Base-by-base conservation (phyloP, 1,139 yeast species). In the Saccharomyces hybrid region DNA sequence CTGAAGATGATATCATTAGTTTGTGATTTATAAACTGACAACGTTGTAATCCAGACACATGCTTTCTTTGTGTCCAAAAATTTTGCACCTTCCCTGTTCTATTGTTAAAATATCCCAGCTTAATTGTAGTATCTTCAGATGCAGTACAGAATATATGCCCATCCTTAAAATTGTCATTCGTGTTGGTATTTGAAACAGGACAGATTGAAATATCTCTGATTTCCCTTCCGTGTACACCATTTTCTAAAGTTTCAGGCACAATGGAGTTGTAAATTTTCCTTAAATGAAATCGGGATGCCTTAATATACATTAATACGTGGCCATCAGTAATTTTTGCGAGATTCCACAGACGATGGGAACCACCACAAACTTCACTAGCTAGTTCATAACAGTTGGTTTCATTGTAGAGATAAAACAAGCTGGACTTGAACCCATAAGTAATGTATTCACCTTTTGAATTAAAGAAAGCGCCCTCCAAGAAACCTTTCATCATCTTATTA, bases 191-290 rank as follows among this genome's bases (percentile, higher is more conserved):
- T 2, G 25, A 11, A 9, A 6, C 11, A 5, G 44, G 44, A 38
- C 44, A 38, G n/a, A 82, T 72, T 0, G 84, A 73, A n/a, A 85
- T 73, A 58, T 80, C 85, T 64, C 95, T 75, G 13, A 86, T 81
- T 68, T 93, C 99, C 59, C 98, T 78, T 0, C 99, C 99, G 69
- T 93, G 98, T 0, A 90, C 78, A 0, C 97, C 97, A 9, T 75
- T 71, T 51, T 69, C 71, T 41, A 82, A 60, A 3, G 73, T 56
- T 26, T 70, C 67, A 4, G 73, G 71, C 7, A 61, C 55, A 0
- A 48, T 11, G 0, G 64, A 53, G 52, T 57, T 55, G 50, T 64
- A 60, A 54, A 76, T 56, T 23, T 58, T 60, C 55, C 73, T 71
- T 57, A 66, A 74, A 53, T 70, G 70, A 11, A 73, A 51, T 50